Evolutionary conservation across 2,329 filamentous ascomycete genomes (phyloP).

Genomic region (Calonectria honghensis): DNA sequence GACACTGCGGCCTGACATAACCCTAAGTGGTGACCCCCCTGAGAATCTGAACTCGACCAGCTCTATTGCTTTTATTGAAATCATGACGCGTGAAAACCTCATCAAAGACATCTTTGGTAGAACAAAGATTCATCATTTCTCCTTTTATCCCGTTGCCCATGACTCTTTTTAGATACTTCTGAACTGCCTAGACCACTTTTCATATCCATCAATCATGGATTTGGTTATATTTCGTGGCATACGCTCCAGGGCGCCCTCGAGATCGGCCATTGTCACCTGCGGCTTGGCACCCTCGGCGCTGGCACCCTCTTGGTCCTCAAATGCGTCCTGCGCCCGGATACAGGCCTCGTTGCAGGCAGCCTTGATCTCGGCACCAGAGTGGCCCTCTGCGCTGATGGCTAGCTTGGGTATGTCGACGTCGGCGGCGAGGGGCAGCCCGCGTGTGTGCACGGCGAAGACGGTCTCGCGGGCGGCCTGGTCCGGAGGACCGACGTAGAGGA

Average conservation of each 20-base stretch:
- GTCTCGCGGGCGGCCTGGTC: conserved; percentile 82
- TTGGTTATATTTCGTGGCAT: conserved; percentile 76
- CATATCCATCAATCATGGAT: conserved; percentile 75
- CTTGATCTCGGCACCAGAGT: conserved; percentile 89
- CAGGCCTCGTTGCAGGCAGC: conserved; percentile 70
- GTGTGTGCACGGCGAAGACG: conserved; percentile 82
- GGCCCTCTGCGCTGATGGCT: conserved; percentile 81
- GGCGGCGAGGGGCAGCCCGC: conserved; percentile 73
- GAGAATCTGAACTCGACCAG: not conserved
- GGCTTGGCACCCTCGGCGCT: conserved; percentile 55
- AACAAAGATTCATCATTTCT: not conserved
- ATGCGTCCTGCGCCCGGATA: conserved; percentile 64
- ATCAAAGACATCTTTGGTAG: not conserved
- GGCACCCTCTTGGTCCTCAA: conserved; percentile 55
- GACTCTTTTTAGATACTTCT: conserved; percentile 44
- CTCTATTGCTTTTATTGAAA: not conserved
- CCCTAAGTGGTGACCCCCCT: too few relatives aligned
- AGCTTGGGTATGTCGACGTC: conserved; percentile 81
- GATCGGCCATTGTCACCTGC: conserved; percentile 65
- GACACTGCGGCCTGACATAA: too few relatives aligned
- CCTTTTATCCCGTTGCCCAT: not conserved
- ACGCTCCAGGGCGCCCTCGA: conserved; percentile 64
- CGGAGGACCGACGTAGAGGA: conserved; percentile 91
- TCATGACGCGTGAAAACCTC: not conserved
- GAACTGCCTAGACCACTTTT: conserved; percentile 71